Base-by-base conservation (phyloP, 2,329 filamentous ascomycete species). In the Cercospora sp. region DNA sequence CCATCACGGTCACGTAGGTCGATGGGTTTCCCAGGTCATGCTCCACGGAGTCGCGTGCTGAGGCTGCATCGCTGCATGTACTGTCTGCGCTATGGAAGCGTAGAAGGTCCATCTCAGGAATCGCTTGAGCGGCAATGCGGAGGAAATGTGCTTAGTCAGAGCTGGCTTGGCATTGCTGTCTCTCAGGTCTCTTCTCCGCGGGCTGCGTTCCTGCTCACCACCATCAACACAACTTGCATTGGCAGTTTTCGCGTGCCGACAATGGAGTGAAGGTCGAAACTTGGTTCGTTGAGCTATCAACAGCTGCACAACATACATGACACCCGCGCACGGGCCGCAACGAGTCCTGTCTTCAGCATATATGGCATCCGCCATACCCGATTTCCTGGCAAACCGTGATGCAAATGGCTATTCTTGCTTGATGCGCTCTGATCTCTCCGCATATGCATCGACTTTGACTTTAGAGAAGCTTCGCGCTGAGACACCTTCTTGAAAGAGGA, bases 401-500 rank as follows among this genome's bases (percentile, higher is more conserved):
- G 9, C 28, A 37, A 10, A 32, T 58, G 24, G 26, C 37, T 24
- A 67, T 34, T 67, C 66, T 1, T 9, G 12, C 66, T 67, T 65
- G 34, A 67, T 37, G 26, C 66, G 49, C 43, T 67, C 66, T 24
- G 21, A 51, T 18, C 49, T 49, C 10, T 49, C 51, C 26, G 66
- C 69, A 43, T 70, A 70, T 8, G 71, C 45, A 49, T 77, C 73
- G 9, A 76, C 69, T 2, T 66, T 57, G 63, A 72, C 73, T 8
- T 65, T 55, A 53, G 70, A 71, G 63, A 81, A 80, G 61, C 77
- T 69, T 59, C 77, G 76, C 6, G 79, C 78, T 34, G 66, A 71
- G 30, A 81, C 75, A 7, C 74, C 71, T 59, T 76, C 71, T 51
- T 77, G 74, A 66, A 81, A 82, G 78, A 82, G 77, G 24, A 80